Percentiles rank a stretch among this genome's conserved stretches.
These are phyloP conservation scores for Hippophae tibetana DNA, from an alignment of 306 rosid genomes.

Conservation along the genomic window DNA sequence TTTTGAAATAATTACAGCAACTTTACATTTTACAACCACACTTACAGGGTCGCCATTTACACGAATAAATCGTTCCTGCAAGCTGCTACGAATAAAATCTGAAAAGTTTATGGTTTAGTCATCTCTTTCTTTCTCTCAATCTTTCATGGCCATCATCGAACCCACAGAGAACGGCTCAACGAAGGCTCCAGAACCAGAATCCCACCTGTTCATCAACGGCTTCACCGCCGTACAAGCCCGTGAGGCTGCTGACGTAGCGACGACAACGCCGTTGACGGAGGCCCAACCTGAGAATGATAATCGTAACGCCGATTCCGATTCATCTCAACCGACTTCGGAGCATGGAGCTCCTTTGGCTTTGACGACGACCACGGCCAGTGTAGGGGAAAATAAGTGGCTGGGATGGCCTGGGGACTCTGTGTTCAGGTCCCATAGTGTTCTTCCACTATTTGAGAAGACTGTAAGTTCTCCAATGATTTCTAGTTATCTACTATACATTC, in stretches of 20 bases:
- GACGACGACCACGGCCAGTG: slow-evolving; percentile 2
- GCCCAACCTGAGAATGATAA: slow-evolving; percentile 13
- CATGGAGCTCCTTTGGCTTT: background rate
- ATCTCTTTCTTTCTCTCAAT: too few species aligned
- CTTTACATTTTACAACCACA: too few species aligned
- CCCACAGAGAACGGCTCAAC: slow-evolving; percentile 40
- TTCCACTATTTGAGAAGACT: slow-evolving; percentile 88
- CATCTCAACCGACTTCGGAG: slow-evolving; percentile 9
- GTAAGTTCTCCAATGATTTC: slow-evolving; percentile 38
- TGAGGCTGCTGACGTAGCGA: background rate
- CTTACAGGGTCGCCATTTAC: too few species aligned
- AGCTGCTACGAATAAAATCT: too few species aligned
- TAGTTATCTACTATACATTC: slow-evolving; percentile 2
- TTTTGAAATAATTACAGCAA: too few species aligned
- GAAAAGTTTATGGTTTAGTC: too few species aligned
- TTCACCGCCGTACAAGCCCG: background rate
- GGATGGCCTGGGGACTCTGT: slow-evolving; percentile 97
- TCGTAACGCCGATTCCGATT: slow-evolving; percentile 16
- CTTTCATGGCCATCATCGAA: slow-evolving; percentile 36
- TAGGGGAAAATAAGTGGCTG: slow-evolving; percentile 65
- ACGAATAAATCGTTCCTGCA: too few species aligned
- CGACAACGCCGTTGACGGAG: slow-evolving; percentile 8
- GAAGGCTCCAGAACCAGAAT: slow-evolving; percentile 7
- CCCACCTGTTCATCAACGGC: background rate
- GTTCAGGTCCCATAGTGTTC: slow-evolving; percentile 77